These are phyloP conservation scores for Fusarium verrucosum DNA, from an alignment of 2,329 filamentous ascomycete species.

Conservation along the genomic window DNA sequence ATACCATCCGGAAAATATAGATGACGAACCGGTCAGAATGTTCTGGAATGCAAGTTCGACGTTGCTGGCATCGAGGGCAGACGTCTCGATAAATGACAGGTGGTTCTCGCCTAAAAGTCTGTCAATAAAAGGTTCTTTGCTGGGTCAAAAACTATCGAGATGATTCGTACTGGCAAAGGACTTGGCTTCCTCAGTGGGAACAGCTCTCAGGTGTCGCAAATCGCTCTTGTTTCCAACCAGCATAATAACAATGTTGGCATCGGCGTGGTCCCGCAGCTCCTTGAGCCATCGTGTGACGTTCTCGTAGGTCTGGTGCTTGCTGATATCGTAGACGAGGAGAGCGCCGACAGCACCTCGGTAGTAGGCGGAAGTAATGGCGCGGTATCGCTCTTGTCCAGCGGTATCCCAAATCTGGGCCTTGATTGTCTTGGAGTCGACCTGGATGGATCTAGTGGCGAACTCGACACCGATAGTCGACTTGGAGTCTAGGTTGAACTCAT, in stretches of 20 bases:
- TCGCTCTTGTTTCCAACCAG: slow-evolving; percentile 99
- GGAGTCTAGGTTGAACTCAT: slow-evolving; percentile 99
- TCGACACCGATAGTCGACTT: slow-evolving; percentile 99
- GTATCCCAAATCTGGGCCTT: slow-evolving; percentile 99
- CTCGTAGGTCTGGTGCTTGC: slow-evolving; percentile 99
- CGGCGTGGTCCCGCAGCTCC: slow-evolving; percentile 96
- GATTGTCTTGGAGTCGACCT: slow-evolving; percentile 99
- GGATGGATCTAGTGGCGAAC: slow-evolving; percentile 97
- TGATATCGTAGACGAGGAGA: slow-evolving; percentile 98
- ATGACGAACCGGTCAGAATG: slow-evolving; percentile 87
- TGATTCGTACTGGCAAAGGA: slow-evolving; percentile 83
- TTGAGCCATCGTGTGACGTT: slow-evolving; percentile 99
- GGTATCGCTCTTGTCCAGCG: slow-evolving; percentile 97
- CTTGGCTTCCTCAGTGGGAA: slow-evolving; percentile 98
- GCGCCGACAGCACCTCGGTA: slow-evolving; percentile 98
- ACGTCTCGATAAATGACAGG: slow-evolving; percentile 98
- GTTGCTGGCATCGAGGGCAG: slow-evolving; percentile 97
- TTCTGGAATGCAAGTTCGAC: slow-evolving; percentile 99
- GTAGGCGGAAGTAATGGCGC: slow-evolving; percentile 98
- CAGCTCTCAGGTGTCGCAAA: slow-evolving; percentile 97
- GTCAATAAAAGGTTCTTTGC: slow-evolving; percentile 26
- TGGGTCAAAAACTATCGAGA: neutral
- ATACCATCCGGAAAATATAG: neutral
- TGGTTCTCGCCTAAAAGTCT: slow-evolving; percentile 84
- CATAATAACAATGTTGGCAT: slow-evolving; percentile 99